These are phyloP conservation scores for Chlamydomonas applanata DNA, from an alignment of 139 green algal genomes.

Conservation along the genomic window DNA sequence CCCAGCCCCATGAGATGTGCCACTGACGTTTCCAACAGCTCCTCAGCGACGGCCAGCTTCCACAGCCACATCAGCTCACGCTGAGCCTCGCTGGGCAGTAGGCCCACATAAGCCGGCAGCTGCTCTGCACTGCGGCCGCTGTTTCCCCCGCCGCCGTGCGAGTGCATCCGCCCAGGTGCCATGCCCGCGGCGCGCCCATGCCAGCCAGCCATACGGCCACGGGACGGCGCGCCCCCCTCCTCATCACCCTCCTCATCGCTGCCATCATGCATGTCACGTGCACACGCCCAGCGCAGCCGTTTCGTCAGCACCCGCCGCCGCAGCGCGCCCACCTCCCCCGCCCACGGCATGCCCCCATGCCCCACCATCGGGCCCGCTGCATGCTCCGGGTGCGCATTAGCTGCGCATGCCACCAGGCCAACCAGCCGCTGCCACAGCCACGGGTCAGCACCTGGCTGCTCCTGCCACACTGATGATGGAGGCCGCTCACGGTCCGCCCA, in stretches of 20 bases:
- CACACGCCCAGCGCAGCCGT: not conserved
- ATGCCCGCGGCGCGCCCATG: too few relatives aligned
- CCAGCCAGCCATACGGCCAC: too few relatives aligned
- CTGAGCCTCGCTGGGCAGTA: not conserved
- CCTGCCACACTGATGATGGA: not conserved
- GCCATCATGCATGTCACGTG: not conserved
- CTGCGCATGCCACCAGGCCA: slow-evolving; percentile 20
- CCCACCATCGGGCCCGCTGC: slow-evolving; percentile 8
- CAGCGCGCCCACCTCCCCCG: not conserved
- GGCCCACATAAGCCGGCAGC: too few relatives aligned
- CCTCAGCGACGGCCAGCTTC: slow-evolving; percentile 35
- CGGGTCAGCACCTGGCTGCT: not conserved
- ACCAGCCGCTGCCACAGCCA: slow-evolving; percentile 47
- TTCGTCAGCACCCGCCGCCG: too few relatives aligned
- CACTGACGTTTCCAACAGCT: slow-evolving; percentile 38
- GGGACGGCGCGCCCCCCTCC: too few relatives aligned
- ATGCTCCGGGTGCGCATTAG: slow-evolving; percentile 28
- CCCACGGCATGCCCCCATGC: slow-evolving; percentile 10
- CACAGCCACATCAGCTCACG: slow-evolving; percentile 32
- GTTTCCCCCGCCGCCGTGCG: too few relatives aligned
- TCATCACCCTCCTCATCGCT: slow-evolving; percentile 3
- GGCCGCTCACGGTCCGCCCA: slow-evolving; percentile 17
- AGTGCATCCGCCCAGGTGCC: too few relatives aligned
- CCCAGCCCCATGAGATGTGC: slow-evolving; percentile 25
- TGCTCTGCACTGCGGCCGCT: too few relatives aligned